Conservation (phyloP, 2,329 filamentous ascomycete genomes). For the Trichoderma harzianum region DNA sequence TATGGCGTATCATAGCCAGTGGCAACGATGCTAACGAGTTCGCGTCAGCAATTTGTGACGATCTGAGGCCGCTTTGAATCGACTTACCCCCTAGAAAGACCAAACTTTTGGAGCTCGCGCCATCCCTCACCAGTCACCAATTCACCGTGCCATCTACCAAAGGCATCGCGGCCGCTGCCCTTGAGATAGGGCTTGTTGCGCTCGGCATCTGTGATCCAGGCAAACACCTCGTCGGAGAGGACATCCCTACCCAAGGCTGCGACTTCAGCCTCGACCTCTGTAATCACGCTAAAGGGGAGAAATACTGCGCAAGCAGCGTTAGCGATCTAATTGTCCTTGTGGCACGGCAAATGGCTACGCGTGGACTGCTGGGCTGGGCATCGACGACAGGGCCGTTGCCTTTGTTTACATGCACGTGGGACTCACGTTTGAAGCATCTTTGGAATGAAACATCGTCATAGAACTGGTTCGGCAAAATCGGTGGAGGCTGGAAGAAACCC, state of each 20-base stretch:
- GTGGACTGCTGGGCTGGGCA: background rate
- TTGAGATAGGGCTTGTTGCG: constrained; percentile 59
- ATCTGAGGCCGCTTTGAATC: too few species aligned
- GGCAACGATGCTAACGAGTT: constrained; percentile 46
- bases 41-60: background rate
- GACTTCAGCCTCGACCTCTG: constrained; percentile 42
- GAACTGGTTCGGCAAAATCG: constrained; percentile 54
- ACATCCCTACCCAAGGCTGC: constrained; percentile 49
- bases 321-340: background rate
- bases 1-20: constrained; percentile 56
- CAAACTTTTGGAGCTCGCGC: constrained; percentile 58
- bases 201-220: constrained; percentile 62
- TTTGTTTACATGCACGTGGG: background rate
- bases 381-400: background rate
- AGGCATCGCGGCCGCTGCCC: constrained; percentile 56
- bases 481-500: constrained; percentile 56
- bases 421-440: constrained; percentile 49
- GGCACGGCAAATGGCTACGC: background rate
- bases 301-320: constrained; percentile 40
- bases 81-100: constrained; percentile 50
- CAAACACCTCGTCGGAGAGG: constrained; percentile 52
- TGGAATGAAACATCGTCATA: constrained; percentile 52
- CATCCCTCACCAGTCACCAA: constrained; percentile 66
- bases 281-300: constrained; percentile 40
- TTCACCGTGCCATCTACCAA: constrained; percentile 57